A percentile compares a stretch with the other conserved stretches of the same genome.
Conservation (phyloP, 2,329 filamentous ascomycete genomes). For the Neonectria coccinea region DNA sequence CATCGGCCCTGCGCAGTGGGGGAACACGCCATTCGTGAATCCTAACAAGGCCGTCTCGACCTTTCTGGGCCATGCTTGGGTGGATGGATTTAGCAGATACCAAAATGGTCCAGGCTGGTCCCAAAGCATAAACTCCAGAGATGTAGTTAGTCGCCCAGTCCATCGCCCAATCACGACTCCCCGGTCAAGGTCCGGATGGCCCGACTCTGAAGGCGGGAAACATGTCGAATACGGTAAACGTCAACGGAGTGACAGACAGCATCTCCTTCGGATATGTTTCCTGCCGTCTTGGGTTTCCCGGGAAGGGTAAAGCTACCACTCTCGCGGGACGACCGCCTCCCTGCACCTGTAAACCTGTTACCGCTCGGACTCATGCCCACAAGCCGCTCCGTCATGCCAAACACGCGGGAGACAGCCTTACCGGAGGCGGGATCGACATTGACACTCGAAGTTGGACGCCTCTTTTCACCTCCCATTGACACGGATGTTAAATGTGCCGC, state of each 20-base stretch:
- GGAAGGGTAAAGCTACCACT: constrained; percentile 33
- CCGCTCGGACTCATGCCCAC: background rate
- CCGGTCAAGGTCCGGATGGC: constrained; percentile 28
- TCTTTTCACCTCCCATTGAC: background rate
- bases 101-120: constrained; percentile 21
- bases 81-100: constrained; percentile 18
- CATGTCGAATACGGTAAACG: no score
- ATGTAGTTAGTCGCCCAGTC: background rate
- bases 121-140: constrained; percentile 24
- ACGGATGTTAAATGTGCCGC: constrained; percentile 12
- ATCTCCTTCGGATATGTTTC: constrained; percentile 11
- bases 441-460: background rate
- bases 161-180: background rate
- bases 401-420: background rate
- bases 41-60: constrained; percentile 16
- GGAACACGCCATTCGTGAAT: constrained; percentile 2
- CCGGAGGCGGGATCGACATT: background rate
- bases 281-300: constrained; percentile 26
- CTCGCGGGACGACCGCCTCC: constrained; percentile 18
- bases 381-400: background rate
- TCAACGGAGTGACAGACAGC: no score
- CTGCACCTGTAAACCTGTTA: no score
- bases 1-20: background rate
- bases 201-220: constrained; percentile 18
- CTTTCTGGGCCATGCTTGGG: background rate